Evolutionary conservation across 495 filamentous ascomycete species (phyloP).

Genomic region (Penicillium argentinense): DNA sequence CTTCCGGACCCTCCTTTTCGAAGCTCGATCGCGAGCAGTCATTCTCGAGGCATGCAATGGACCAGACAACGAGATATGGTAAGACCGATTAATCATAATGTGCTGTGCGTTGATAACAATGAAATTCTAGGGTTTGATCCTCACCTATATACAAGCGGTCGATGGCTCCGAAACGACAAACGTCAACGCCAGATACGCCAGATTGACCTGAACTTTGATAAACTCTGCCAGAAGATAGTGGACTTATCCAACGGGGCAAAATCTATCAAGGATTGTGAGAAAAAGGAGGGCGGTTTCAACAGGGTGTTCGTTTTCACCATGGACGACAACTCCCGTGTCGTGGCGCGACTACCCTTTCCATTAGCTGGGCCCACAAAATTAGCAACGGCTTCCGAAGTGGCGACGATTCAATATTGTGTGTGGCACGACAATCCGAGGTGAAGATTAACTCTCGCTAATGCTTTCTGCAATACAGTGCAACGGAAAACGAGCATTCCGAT

Average conservation of each 20-base stretch:
- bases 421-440: conserved; percentile 1
- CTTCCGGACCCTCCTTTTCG: not conserved
- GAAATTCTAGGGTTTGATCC: conserved; percentile 28
- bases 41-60: not conserved
- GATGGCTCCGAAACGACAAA: conserved; percentile 40
- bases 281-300: conserved; percentile 45
- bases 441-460: conserved; percentile 5
- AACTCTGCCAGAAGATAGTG: conserved; percentile 35
- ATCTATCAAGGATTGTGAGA: conserved; percentile 25
- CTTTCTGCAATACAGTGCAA: conserved; percentile 27
- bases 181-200: conserved; percentile 30
- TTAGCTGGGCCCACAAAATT: conserved; percentile 33
- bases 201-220: conserved; percentile 39
- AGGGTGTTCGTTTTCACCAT: conserved; percentile 43
- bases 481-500: conserved; percentile 36
- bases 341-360: conserved; percentile 38
- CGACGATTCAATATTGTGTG: conserved; percentile 40
- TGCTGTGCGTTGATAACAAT: conserved; percentile 7
- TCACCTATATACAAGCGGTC: conserved; percentile 39
- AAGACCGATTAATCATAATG: not conserved
- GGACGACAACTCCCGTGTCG: conserved; percentile 31
- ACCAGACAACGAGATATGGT: not conserved
- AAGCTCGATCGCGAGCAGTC: not conserved
- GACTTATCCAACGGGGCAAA: conserved; percentile 29
- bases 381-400: conserved; percentile 42